Base-by-base conservation (phyloP, 2,329 filamentous ascomycete species). In the Diaporthe sp. region DNA sequence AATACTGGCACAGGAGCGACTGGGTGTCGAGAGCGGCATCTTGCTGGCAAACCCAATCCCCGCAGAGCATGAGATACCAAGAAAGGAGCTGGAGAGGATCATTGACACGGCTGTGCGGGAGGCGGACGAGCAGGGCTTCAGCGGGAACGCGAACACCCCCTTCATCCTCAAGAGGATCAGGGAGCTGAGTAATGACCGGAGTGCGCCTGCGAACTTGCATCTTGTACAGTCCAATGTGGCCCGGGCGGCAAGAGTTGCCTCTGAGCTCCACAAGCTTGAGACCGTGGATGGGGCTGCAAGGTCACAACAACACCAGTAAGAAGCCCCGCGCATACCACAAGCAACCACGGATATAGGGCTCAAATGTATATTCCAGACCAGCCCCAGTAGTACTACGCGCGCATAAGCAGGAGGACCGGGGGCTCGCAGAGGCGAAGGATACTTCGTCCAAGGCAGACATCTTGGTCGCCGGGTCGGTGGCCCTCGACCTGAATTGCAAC, bases 31-130 rank as follows among this genome's bases (percentile, higher is more conserved):
- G 75, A 95, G 94, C 1, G 97, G 96, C 12, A 85, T 98, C 71
- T 86, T 96, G 73, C 96, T 99, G 80, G 96, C 96, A 72, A 98
- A 97, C 81, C 96, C 96, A 0, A 94, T 98, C 47, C 94, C 95
- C 0, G 85, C 89, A 70, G 86, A 94, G 74, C 86, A 88, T 78
- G 93, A 91, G 22, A 92, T 98, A 65, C 90, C 93, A 1, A 91
- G 92, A 73, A 82, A 85, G 8, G 90, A 94, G 79, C 96, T 97
- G 89, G 89, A 94, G 77, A 83, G 82, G 32, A 88, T 92, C 53
- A 94, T 97, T 77, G 87, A 90, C 75, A 87, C 90, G 78, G 94
- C 94, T 0, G 87, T 96, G 59, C 83, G 84, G 30, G 91, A 94
- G 78, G 93, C 89, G 9, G 85, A 88, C 39, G 86, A 90, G 76